A percentile compares a stretch with the other conserved stretches of the same genome.
Conservation (phyloP, 2,329 filamentous ascomycete genomes). For the Stachybotrys chlorohalonatus region DNA sequence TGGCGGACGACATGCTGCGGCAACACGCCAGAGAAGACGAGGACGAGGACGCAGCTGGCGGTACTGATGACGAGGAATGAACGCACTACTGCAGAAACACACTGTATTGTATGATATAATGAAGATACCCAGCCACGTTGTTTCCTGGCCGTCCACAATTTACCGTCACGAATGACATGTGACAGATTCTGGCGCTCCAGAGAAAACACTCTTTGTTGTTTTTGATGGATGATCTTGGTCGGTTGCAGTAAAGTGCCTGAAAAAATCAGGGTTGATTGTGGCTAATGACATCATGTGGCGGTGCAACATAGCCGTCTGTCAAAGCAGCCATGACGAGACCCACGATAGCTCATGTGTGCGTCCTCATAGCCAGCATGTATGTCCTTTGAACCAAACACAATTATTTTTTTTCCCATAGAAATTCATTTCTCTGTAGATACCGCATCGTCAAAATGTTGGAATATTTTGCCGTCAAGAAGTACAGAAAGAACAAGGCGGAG, state of each 20-base stretch:
- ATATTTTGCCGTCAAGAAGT: constrained; percentile 32
- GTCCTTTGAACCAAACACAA: too few relatives aligned
- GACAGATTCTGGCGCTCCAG: background rate
- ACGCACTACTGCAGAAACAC: background rate
- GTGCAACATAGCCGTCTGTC: constrained; percentile 8
- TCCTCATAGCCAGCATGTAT: too few relatives aligned
- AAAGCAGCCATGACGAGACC: background rate
- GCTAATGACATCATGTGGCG: constrained; percentile 26
- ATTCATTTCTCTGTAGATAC: too few relatives aligned
- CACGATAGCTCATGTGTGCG: background rate
- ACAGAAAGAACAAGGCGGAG: background rate
- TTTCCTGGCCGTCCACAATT: background rate
- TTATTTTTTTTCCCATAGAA: too few relatives aligned
- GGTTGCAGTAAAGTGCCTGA: constrained; percentile 2
- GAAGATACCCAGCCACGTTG: constrained; percentile 3
- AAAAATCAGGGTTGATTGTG: constrained; percentile 5
- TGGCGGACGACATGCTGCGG: constrained; percentile 24
- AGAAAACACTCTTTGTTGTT: background rate
- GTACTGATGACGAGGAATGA: constrained; percentile 4
- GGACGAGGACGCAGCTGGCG: constrained; percentile 2
- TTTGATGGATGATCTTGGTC: constrained; percentile 5
- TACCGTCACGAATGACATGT: background rate
- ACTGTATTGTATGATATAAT: background rate
- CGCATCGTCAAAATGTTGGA: constrained; percentile 43
- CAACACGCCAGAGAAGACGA: constrained; percentile 11